Percentiles rank a stretch among this genome's conserved stretches.
These are phyloP conservation scores for Pholiota adiposa DNA, from an alignment of 1,284 basidiomycete genomes.

Conservation along the genomic window DNA sequence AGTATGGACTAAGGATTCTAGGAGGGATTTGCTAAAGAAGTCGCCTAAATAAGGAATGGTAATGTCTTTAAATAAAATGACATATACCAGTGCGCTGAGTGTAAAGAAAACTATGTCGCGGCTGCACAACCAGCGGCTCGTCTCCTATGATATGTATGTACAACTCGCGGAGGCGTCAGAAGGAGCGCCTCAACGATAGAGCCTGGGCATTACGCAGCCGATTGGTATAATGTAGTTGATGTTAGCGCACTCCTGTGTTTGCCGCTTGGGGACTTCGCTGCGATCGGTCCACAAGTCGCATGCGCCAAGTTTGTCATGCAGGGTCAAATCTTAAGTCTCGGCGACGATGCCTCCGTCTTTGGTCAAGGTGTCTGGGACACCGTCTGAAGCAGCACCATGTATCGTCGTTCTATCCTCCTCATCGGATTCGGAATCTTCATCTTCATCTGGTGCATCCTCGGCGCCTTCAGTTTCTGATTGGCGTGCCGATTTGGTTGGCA, in stretches of 20 bases:
- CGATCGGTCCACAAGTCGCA: background rate
- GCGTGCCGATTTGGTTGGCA: background rate
- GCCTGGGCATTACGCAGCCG: background rate
- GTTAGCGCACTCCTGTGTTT: conserved; percentile 1
- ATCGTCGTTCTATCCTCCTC: conserved; percentile 68
- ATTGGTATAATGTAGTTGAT: background rate
- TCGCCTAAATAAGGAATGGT: background rate
- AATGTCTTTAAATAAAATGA: background rate
- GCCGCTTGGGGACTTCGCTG: background rate
- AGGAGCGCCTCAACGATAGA: background rate
- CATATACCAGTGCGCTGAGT: background rate
- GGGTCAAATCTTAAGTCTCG: conserved; percentile 9
- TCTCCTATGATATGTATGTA: background rate
- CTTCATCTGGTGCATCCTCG: conserved; percentile 27
- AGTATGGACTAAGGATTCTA: too few species aligned
- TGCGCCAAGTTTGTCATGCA: background rate
- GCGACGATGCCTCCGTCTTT: conserved; percentile 6
- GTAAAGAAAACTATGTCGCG: background rate
- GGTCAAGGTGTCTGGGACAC: conserved; percentile 8
- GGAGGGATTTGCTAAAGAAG: background rate
- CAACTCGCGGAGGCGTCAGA: too few species aligned
- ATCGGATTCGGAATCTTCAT: conserved; percentile 39
- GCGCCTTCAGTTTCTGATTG: conserved; percentile 10
- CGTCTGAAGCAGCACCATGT: conserved; percentile 40
- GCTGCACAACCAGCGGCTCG: background rate